Evolutionary conservation across 139 green algal genomes (phyloP), one percentile per base, ranked within the genome.

Genomic region (Tetraselmis chui): DNA sequence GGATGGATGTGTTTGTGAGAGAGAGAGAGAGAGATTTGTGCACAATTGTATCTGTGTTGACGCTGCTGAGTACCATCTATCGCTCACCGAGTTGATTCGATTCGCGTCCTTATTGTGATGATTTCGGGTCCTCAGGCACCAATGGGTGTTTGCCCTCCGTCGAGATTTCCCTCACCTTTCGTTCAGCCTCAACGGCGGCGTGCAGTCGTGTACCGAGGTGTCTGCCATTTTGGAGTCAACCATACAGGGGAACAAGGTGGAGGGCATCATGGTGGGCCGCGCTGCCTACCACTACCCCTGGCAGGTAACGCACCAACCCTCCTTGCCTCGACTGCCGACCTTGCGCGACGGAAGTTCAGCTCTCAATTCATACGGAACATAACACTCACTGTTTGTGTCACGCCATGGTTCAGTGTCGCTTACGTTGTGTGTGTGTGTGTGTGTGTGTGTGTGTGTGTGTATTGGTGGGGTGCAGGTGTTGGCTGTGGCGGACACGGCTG

Each of bases 211-310:
- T 22, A 74, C 86, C 23, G 79, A 91, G 74, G 88, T 85, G 5
- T n/a, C n/a, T 0, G 77, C 86, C 0, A 81, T 82, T 28, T 91
- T 92, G 31, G 2, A 82, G 28, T 75, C 81, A 23, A 80, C 75
- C 29, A 88, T 93, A 11, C 87, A 45, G n/a, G 29, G 58, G 0
- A 31, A 78, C 28, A 67, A 75, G 11, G 75, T 98, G 0, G 79
- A 93, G 58, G 96, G 96, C 0, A 95, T 98, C 26, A 99, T 99
- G 96, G 89, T 97, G 59, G 93, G 96, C 2, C 83, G 96, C 0
- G 90, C 90, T 0, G 96, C 95, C 0, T 98, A 97, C 87, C 90
- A 94, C 78, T 83, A 92, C 76, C 92, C 93, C 0, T 98, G 95
- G 95, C 84, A 93, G 30, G 84, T 90, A 31, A 87, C 97, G 79